Base-by-base conservation (phyloP, 1,139 yeast species). In the Entelexis sorbosivorans region DNA sequence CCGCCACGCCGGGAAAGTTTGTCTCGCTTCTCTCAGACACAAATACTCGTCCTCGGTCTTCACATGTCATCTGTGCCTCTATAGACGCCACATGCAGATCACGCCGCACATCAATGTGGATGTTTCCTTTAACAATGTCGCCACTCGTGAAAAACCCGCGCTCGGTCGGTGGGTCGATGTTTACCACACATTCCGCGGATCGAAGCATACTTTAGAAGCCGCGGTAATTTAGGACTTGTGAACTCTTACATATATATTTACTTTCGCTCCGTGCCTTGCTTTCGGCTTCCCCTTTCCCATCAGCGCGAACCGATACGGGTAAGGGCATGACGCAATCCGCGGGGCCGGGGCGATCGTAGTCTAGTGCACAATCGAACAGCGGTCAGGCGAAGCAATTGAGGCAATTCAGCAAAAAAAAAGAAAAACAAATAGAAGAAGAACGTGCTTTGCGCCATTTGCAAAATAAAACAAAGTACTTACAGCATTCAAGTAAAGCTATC, bases 11-110 rank as follows among this genome's bases (percentile, higher is more conserved):
- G 14, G 36, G 33, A 14, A 32, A 32, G 16, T 33, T 43, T 2
- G 31, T 22, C 13, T 50, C 53, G 11, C 24, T 34, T 26, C 39
- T 26, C 9, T 51, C 52, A 4, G 40, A 35, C 7, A n/a, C n/a
- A 17, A 35, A 48, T 1, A 42, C 42, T 17, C 52, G 42, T 11
- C 52, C 53, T 5, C 51, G 51, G n/a, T 52, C 56, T 24, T 47
- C 52, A 34, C 56, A 51, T 19, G 26, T 13, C 33, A 52, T 28
- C 20, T 40, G 52, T 11, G 50, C 50, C 24, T 38, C 47, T 7
- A 52, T 38, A 5, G 49, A 43, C 20, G 42, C 49, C 8, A 51
- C 52, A 11, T 48, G 38, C 8, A 51, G 19, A 13, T 52, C 56
- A 1, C 56, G 48, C 20, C 36, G 42, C 14, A 38, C 51, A 9